A percentile compares a stretch with the other conserved stretches of the same genome.
These are phyloP conservation scores for Polychytrium aggregatum DNA, from an alignment of 192 early-diverging fungal species.

Conservation along the genomic window DNA sequence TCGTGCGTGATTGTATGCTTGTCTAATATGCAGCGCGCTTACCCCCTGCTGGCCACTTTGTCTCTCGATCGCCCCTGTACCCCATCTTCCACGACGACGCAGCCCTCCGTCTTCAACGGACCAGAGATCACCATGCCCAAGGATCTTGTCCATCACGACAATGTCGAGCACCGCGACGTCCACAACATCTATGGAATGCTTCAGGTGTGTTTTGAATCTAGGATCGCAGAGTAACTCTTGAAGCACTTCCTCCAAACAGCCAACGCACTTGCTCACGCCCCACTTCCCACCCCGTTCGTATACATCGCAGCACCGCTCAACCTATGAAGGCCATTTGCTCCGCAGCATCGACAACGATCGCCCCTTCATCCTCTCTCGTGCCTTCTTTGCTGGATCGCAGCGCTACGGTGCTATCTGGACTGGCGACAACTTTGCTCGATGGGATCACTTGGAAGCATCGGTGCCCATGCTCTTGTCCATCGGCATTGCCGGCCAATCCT, in stretches of 20 bases:
- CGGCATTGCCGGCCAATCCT: conserved; percentile 76
- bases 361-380: conserved; percentile 91
- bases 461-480: conserved; percentile 86
- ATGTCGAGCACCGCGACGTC: conserved; percentile 86
- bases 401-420: conserved; percentile 97
- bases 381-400: conserved; percentile 94
- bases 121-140: conserved; percentile 96
- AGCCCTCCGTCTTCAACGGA: conserved; percentile 87
- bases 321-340: conserved; percentile 62
- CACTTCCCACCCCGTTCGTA: too few relatives aligned
- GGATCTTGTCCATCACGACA: conserved; percentile 76
- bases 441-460: conserved; percentile 73
- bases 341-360: conserved; percentile 37
- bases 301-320: conserved; percentile 69
- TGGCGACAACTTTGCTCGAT: conserved; percentile 86
- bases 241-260: too few relatives aligned
- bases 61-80: too few relatives aligned
- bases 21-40: too few relatives aligned
- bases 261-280: too few relatives aligned
- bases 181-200: conserved; percentile 92
- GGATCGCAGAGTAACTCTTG: too few relatives aligned
- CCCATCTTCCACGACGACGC: too few relatives aligned
- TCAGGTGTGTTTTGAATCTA: too few relatives aligned
- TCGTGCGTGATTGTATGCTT: too few relatives aligned
- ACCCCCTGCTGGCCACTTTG: too few relatives aligned